Conservation (phyloP, 345 rosid species). For the Kernera saxatilis region DNA sequence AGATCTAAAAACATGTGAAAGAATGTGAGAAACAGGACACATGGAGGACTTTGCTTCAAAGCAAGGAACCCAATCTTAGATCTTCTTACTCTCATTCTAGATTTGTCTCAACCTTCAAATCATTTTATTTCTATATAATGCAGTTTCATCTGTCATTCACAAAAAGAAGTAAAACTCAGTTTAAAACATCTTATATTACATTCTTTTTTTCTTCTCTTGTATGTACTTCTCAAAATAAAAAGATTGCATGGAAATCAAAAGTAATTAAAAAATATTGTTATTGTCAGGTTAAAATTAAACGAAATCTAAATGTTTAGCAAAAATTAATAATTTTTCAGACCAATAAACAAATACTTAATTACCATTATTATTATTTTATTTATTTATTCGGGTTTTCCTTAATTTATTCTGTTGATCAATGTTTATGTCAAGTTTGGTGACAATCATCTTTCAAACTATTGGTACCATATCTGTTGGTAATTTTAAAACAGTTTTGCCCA, state of each 20-base stretch:
- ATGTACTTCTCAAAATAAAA: neutral
- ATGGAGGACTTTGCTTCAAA: conserved; percentile 13
- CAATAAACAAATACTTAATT: neutral
- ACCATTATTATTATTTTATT: neutral
- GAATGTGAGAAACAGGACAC: neutral
- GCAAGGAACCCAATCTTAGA: conserved; percentile 9
- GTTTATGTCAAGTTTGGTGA: conserved; percentile 16
- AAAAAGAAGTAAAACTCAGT: neutral
- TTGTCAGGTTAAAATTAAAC: neutral
- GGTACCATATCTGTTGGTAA: neutral
- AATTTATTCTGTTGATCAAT: neutral
- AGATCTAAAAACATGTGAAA: conserved; percentile 20
- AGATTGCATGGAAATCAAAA: neutral
- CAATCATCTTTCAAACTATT: conserved; percentile 1
- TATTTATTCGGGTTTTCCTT: neutral
- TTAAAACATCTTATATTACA: neutral
- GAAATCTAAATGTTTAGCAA: neutral
- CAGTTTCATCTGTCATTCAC: neutral
- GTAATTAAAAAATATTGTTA: too few relatives aligned
- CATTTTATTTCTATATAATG: neutral
- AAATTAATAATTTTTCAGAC: neutral
- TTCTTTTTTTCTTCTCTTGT: neutral
- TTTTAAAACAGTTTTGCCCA: neutral
- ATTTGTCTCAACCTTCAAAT: neutral
- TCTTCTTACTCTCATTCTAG: neutral